A percentile compares a stretch with the other conserved stretches of the same genome.
These are phyloP conservation scores for Colletotrichum noveboracense DNA, from an alignment of 2,329 filamentous ascomycete species.

Conservation along the genomic window DNA sequence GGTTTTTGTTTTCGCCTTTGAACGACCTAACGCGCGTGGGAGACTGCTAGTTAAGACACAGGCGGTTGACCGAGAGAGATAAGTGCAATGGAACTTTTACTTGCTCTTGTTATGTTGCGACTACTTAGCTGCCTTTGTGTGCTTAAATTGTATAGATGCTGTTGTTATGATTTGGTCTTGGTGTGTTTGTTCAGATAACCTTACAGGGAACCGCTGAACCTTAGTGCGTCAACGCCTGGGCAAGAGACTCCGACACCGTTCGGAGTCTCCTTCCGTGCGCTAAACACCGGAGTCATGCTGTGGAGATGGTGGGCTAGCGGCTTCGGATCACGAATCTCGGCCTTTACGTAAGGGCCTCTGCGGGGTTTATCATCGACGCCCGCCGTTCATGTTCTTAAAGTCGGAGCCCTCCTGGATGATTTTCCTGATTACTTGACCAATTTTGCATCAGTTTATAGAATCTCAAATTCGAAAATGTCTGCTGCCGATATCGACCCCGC, in stretches of 20 bases:
- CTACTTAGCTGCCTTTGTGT: too few relatives aligned
- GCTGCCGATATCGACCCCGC: neutral
- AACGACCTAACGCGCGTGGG: neutral
- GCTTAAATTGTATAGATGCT: neutral
- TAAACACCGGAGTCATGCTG: neutral
- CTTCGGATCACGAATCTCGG: neutral
- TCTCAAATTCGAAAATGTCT: neutral
- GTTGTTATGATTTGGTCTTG: too few relatives aligned
- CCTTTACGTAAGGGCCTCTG: constrained; percentile 10
- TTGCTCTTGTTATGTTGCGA: too few relatives aligned
- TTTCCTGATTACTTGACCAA: neutral
- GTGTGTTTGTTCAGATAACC: too few relatives aligned
- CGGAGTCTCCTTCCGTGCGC: neutral
- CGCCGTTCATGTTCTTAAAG: neutral
- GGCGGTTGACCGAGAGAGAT: too few relatives aligned
- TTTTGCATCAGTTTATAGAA: neutral
- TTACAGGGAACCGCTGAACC: neutral
- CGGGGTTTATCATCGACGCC: neutral
- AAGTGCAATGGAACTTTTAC: too few relatives aligned
- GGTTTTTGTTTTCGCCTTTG: neutral
- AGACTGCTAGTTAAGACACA: too few relatives aligned
- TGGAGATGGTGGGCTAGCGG: constrained; percentile 4
- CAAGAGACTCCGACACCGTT: neutral
- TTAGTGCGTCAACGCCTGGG: neutral
- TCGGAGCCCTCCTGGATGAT: neutral